Evolutionary conservation across 352 stramenopile species (phyloP).

Genomic region (Globisporangium nodosum): DNA sequence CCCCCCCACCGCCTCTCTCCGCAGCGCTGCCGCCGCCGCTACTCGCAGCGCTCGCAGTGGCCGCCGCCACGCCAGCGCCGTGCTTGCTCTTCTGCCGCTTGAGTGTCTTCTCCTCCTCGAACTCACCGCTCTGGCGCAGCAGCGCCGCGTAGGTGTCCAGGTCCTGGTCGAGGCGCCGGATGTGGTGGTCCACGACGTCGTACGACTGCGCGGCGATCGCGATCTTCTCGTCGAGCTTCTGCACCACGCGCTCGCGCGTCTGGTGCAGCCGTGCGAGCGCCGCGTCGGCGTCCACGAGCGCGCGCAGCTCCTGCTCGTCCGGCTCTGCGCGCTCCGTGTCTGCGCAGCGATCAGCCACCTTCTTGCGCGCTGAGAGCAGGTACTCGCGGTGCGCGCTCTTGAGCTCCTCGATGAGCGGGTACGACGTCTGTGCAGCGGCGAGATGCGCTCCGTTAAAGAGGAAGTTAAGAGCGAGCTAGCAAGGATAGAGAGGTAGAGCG

Average conservation of each 20-base stretch:
- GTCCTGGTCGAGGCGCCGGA: conserved; percentile 72
- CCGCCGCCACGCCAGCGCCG: background rate
- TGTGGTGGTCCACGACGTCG: conserved; percentile 85
- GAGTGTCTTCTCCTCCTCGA: conserved; percentile 59
- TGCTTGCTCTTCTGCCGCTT: conserved; percentile 49
- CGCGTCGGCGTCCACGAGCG: conserved; percentile 57
- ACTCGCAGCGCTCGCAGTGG: background rate
- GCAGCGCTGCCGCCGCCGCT: background rate
- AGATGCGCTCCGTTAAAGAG: background rate
- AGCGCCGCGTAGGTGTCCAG: conserved; percentile 66
- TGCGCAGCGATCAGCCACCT: conserved; percentile 54
- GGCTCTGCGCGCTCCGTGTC: conserved; percentile 42
- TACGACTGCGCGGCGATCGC: conserved; percentile 83
- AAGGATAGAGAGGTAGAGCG: background rate
- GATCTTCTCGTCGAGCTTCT: conserved; percentile 88
- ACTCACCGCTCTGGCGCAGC: conserved; percentile 74
- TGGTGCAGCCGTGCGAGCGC: conserved; percentile 33
- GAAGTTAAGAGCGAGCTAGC: conserved; percentile 1
- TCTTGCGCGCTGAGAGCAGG: conserved; percentile 50
- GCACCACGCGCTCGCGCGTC: conserved; percentile 66
- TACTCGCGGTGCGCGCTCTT: conserved; percentile 59
- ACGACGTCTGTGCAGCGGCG: conserved; percentile 39
- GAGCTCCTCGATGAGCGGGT: conserved; percentile 73
- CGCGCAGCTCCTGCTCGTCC: conserved; percentile 55
- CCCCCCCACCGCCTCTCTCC: background rate